phyloP scores from a whole-genome alignment of 805 yeast genomes.

The Saccharomycopsis schoenii region DNA sequence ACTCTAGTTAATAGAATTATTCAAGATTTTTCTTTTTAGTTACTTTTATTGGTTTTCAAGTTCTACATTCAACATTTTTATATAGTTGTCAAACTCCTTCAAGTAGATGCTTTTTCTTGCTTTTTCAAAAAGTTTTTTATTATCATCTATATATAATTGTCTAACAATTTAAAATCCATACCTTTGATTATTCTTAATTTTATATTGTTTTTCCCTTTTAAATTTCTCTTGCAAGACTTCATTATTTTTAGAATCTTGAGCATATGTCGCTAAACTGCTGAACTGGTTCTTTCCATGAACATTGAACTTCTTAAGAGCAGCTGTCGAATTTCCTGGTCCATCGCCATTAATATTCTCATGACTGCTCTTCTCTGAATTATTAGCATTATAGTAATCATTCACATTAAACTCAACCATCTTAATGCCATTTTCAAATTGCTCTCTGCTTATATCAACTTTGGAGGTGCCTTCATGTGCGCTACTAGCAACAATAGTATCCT shows the following conservation, averaged over 20 bases:
- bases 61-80: no score
- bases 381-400: conserved; percentile 25
- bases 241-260: conserved; percentile 22
- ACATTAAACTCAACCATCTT: conserved; percentile 24
- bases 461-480: not conserved
- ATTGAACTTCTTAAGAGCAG: conserved; percentile 22
- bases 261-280: conserved; percentile 24
- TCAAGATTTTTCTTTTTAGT: not conserved
- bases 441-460: not conserved
- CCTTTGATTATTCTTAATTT: conserved; percentile 16
- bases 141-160: not conserved
- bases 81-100: no score
- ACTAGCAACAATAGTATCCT: not conserved
- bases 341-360: conserved; percentile 17
- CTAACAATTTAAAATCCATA: conserved; percentile 20
- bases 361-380: conserved; percentile 25
- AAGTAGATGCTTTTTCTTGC: not conserved
- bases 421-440: not conserved
- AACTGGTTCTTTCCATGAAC: conserved; percentile 27
- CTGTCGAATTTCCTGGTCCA: conserved; percentile 13
- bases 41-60: no score
- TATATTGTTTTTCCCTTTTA: conserved; percentile 18
- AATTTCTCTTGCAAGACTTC: conserved; percentile 22
- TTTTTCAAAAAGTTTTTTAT: conserved; percentile 2
- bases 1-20: not conserved